These are phyloP conservation scores for Erodium texanum DNA, from an alignment of 441 rosid species.

Conservation along the genomic window DNA sequence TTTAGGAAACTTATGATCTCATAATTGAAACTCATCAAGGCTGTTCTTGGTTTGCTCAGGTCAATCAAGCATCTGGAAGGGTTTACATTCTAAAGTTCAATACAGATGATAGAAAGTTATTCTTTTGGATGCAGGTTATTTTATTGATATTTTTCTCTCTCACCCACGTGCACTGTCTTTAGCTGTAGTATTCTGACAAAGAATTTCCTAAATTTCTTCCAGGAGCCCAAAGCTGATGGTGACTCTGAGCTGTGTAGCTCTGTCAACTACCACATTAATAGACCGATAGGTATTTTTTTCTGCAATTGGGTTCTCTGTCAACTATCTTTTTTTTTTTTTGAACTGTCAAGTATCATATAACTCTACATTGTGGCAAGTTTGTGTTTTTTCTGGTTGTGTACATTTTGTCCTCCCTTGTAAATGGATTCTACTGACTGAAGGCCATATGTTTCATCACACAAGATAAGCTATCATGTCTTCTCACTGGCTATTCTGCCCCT, in stretches of 20 bases:
- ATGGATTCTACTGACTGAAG: neutral
- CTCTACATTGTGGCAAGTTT: neutral
- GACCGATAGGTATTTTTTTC: slow-evolving; percentile 53
- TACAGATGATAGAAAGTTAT: slow-evolving; percentile 72
- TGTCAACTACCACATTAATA: slow-evolving; percentile 62
- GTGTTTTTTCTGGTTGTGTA: neutral
- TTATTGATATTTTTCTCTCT: slow-evolving; percentile 11
- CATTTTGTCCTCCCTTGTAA: neutral
- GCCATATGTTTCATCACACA: neutral
- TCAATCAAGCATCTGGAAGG: slow-evolving; percentile 79
- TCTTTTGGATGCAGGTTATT: slow-evolving; percentile 92
- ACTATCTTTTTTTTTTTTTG: too few relatives aligned
- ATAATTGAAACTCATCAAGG: neutral
- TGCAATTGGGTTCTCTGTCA: neutral
- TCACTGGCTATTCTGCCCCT: neutral
- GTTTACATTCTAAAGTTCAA: slow-evolving; percentile 81
- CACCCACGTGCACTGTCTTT: neutral
- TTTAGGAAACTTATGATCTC: neutral
- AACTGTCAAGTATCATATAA: neutral
- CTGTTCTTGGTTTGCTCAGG: slow-evolving; percentile 35
- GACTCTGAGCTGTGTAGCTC: slow-evolving; percentile 59
- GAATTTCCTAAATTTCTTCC: slow-evolving; percentile 11
- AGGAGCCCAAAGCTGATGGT: slow-evolving; percentile 79
- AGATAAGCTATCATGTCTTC: neutral
- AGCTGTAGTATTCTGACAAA: neutral